A percentile compares a stretch with the other conserved stretches of the same genome.
phyloP scores from a whole-genome alignment of 192 early-diverging fungal genomes.

The Backusella tuberculispora region DNA sequence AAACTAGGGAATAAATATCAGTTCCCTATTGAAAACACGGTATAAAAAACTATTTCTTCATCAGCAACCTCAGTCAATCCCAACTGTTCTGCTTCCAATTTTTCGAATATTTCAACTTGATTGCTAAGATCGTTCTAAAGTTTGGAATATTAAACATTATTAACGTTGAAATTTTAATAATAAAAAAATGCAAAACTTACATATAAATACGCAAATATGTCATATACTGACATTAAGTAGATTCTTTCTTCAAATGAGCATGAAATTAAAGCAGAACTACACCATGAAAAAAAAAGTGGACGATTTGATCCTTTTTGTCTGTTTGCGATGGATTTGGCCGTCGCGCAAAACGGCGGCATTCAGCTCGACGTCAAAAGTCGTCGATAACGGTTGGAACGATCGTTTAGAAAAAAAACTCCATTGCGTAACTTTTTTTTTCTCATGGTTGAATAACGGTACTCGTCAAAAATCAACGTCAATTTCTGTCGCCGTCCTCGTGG shows the following conservation, averaged over 20 bases:
- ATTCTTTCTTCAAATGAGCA: no score
- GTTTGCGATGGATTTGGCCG: no score
- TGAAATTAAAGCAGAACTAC: background rate
- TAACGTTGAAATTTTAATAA: background rate
- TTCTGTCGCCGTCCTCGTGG: no score
- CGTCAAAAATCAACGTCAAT: no score
- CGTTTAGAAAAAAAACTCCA: background rate
- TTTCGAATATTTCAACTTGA: background rate
- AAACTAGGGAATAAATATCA: background rate
- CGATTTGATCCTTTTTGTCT: no score
- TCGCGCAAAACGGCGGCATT: no score
- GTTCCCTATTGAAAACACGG: background rate
- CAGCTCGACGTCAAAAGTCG: no score
- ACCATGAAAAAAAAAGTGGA: no score
- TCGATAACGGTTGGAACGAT: background rate
- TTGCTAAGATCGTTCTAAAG: background rate
- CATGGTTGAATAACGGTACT: background rate
- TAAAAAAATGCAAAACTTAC: slow-evolving; percentile 6
- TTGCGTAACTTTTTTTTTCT: background rate
- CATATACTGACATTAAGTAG: no score
- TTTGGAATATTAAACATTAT: slow-evolving; percentile 1
- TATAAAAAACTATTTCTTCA: background rate
- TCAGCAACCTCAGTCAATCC: background rate
- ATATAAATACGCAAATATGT: background rate
- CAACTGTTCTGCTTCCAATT: background rate